phyloP scores from a whole-genome alignment of 345 rosid genomes.

The Salix purpurea region DNA sequence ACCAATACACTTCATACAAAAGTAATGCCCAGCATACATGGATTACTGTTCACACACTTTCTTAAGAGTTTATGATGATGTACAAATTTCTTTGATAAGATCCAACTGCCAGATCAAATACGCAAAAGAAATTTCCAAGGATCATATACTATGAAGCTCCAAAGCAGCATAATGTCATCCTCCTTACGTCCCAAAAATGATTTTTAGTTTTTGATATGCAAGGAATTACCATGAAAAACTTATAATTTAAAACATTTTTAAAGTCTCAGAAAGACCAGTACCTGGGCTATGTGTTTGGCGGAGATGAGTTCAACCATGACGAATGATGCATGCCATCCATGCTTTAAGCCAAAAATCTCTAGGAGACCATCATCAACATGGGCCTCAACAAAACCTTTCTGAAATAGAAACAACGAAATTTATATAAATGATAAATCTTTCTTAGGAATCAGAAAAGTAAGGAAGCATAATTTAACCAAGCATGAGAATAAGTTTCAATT shows the following conservation, averaged over 20 bases:
- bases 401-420: conserved; percentile 13
- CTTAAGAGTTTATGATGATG: not conserved
- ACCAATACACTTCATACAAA: not conserved
- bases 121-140: not conserved
- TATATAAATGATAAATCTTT: not conserved
- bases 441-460: not conserved
- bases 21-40: not conserved
- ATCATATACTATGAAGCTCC: not conserved
- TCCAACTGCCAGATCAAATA: not conserved
- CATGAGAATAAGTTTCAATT: not conserved
- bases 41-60: not conserved
- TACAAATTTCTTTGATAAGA: not conserved
- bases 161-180: not conserved
- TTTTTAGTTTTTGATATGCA: not conserved
- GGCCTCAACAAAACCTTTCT: conserved; percentile 95
- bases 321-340: conserved; percentile 98
- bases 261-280: conserved; percentile 18
- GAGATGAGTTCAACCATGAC: conserved; percentile 99
- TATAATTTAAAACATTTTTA: not conserved
- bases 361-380: conserved; percentile 90
- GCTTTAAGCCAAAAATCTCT: conserved; percentile 93
- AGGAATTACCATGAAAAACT: not conserved
- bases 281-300: conserved; percentile 98
- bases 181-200: no score
- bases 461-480: not conserved